Evolutionary conservation across 1,284 basidiomycete species (phyloP).

Genomic region (Naganishia sp.): DNA sequence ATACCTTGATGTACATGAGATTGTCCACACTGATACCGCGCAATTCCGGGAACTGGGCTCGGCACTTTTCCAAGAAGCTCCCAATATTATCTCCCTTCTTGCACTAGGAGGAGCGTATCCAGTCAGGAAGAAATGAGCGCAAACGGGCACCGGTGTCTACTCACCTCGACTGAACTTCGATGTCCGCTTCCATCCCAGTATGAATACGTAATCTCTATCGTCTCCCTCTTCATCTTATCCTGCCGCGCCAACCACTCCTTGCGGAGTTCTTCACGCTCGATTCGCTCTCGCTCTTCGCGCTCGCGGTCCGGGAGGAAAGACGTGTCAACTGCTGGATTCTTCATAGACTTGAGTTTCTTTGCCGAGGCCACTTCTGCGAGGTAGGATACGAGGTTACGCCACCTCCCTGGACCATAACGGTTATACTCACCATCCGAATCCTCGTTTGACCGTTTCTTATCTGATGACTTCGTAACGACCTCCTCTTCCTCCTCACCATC

Average conservation of each 20-base stretch:
- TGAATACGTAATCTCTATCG: constrained; percentile 89
- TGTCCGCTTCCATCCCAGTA: constrained; percentile 99
- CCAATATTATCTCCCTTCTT: constrained; percentile 96
- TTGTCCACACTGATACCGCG: constrained; percentile 88
- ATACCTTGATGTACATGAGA: constrained; percentile 95
- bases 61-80: constrained; percentile 86
- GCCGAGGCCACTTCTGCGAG: constrained; percentile 33
- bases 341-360: constrained; percentile 79
- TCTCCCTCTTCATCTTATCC: constrained; percentile 81
- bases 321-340: constrained; percentile 96
- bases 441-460: constrained; percentile 38
- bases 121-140: constrained; percentile 7
- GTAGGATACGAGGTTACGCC: neutral
- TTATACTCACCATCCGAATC: constrained; percentile 56
- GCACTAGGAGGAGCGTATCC: constrained; percentile 61
- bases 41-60: constrained; percentile 88
- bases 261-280: constrained; percentile 81
- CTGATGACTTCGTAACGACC: constrained; percentile 19
- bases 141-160: constrained; percentile 44
- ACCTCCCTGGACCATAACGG: neutral
- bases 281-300: constrained; percentile 86
- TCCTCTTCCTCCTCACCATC: constrained; percentile 65
- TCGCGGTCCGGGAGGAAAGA: constrained; percentile 97
- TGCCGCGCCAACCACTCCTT: constrained; percentile 89
- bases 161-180: constrained; percentile 82